Conservation (phyloP, 345 rosid genomes). For the Barbarea vulgaris region DNA sequence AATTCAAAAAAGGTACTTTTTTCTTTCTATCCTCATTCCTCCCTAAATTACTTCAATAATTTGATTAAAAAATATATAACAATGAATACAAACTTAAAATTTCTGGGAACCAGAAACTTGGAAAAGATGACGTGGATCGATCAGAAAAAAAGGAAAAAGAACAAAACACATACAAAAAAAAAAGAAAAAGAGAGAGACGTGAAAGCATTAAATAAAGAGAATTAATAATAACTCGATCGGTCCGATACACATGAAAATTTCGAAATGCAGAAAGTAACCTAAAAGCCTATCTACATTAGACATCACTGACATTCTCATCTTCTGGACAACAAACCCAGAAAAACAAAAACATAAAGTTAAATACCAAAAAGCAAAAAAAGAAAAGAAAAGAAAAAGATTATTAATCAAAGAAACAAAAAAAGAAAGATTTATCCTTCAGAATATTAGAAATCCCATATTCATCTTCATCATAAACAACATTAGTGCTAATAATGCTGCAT, state of each 20-base stretch:
- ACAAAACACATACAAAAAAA: conserved; percentile 17
- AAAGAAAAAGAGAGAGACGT: background rate
- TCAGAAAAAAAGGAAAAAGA: background rate
- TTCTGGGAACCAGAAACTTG: conserved; percentile 32
- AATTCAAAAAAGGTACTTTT: background rate
- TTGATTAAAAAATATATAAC: background rate
- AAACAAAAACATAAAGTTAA: conserved; percentile 32
- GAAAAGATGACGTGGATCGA: conserved; percentile 24
- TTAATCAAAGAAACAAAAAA: conserved; percentile 29
- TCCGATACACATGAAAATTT: conserved; percentile 36
- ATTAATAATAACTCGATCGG: conserved; percentile 25
- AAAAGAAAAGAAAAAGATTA: background rate
- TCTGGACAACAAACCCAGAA: conserved; percentile 37
- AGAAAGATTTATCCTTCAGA: background rate
- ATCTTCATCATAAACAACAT: conserved; percentile 29
- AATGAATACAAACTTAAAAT: background rate
- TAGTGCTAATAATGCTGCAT: conserved; percentile 27
- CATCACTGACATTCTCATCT: conserved; percentile 50
- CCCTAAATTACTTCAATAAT: background rate
- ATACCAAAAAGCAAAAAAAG: background rate
- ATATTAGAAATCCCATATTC: background rate
- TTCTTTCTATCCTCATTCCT: background rate
- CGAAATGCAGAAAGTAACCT: conserved; percentile 37
- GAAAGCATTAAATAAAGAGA: conserved; percentile 31
- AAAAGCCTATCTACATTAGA: conserved; percentile 48